These are phyloP conservation scores for Dothiorella sarmentorum DNA, from an alignment of 2,329 filamentous ascomycete genomes.

Conservation along the genomic window DNA sequence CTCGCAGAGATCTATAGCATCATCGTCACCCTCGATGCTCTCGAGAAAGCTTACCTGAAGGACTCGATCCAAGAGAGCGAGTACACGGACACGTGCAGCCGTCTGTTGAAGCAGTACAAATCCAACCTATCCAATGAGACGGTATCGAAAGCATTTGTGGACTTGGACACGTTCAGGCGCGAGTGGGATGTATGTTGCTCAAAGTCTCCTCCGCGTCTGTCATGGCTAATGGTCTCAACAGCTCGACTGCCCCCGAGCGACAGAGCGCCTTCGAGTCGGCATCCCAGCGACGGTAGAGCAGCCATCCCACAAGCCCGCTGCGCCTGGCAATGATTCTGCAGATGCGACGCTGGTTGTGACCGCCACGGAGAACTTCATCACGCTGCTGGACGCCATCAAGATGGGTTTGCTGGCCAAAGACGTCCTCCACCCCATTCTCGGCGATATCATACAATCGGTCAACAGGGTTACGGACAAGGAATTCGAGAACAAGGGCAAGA, in stretches of 20 bases:
- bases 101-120: slow-evolving; percentile 93
- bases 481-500: slow-evolving; percentile 93
- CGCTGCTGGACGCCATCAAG: slow-evolving; percentile 90
- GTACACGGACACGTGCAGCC: slow-evolving; percentile 94
- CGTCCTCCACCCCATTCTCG: slow-evolving; percentile 89
- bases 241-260: slow-evolving; percentile 92
- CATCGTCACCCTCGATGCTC: slow-evolving; percentile 87
- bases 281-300: slow-evolving; percentile 79
- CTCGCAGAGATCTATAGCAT: slow-evolving; percentile 97
- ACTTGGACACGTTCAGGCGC: slow-evolving; percentile 84
- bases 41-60: slow-evolving; percentile 95
- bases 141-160: slow-evolving; percentile 83
- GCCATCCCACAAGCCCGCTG: slow-evolving; percentile 45
- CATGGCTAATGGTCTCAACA: slow-evolving; percentile 38
- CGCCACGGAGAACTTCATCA: slow-evolving; percentile 98
- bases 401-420: slow-evolving; percentile 92
- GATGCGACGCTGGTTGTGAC: slow-evolving; percentile 73
- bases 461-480: slow-evolving; percentile 95
- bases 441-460: slow-evolving; percentile 93
- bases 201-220: not conserved
- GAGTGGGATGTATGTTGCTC: slow-evolving; percentile 66
- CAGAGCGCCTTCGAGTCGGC: slow-evolving; percentile 85
- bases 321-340: slow-evolving; percentile 39
- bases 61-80: slow-evolving; percentile 88
- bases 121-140: slow-evolving; percentile 86